These are phyloP conservation scores for Trichosporon asahii DNA, from an alignment of 1,284 basidiomycete species.

Conservation along the genomic window DNA sequence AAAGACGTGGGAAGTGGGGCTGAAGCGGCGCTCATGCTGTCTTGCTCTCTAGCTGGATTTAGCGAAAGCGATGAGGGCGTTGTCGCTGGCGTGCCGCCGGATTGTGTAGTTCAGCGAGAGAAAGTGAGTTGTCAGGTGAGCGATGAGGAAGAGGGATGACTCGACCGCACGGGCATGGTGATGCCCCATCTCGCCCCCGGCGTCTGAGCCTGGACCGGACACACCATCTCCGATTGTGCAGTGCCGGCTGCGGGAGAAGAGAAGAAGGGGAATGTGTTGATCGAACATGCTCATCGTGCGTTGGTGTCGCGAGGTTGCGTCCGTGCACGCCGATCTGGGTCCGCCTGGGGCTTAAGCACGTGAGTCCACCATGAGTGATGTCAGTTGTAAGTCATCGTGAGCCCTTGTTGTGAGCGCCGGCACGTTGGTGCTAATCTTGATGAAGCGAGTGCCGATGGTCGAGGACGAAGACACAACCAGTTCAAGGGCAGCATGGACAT, in stretches of 20 bases:
- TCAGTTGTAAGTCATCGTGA: background rate
- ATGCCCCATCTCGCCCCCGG: background rate
- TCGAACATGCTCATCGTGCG: background rate
- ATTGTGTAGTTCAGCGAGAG: background rate
- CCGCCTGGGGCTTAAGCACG: background rate
- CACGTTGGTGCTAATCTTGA: background rate
- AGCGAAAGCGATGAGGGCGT: too few species aligned
- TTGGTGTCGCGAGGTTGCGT: background rate
- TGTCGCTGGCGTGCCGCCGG: too few species aligned
- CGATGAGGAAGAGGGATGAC: background rate
- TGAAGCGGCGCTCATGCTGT: background rate
- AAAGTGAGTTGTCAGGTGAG: background rate
- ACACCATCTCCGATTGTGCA: background rate
- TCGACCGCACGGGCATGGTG: background rate
- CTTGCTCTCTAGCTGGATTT: too few species aligned
- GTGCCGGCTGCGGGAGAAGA: background rate
- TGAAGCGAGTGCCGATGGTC: too few species aligned
- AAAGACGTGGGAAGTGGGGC: background rate
- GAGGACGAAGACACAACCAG: too few species aligned
- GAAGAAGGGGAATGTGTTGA: background rate
- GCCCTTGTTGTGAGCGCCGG: background rate
- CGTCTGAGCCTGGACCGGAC: background rate
- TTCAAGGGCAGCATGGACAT: too few species aligned
- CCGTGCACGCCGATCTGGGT: background rate
- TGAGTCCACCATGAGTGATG: background rate